Base-by-base conservation (phyloP, 1,139 yeast genomes). In the Suhomyces maxii region DNA sequence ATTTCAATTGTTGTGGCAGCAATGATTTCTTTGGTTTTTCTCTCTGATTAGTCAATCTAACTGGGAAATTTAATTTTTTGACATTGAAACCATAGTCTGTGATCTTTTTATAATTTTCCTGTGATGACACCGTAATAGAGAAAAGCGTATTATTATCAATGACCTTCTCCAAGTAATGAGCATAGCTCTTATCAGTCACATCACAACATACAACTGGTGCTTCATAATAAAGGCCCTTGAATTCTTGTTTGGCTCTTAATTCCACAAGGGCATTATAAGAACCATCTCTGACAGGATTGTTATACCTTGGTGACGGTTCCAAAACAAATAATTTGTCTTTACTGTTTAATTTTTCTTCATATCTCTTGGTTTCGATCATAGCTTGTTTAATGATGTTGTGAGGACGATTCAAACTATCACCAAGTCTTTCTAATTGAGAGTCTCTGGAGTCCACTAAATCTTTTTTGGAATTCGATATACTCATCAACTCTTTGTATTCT, bases 141-240 rank as follows among this genome's bases (percentile, higher is more conserved):
- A 79, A 65, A 41, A 82, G 65, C 8, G 85, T 76, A 46, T 74
- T 74, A 39, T 65, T 64, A 44, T 82, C 84, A 10, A 88, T 73
- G 10, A 83, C 71, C 44, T 79, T 75, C 45, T 84, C 89, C 41
- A 89, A 63, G 52, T 78, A 78, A 26, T 76, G 69, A 1, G 84
- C 87, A 57, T 76, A 77, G 6, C 58, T 59, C 12, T 64, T 64
- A 50, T 83, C 77, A 2, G 70, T 73, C 1, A 83, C 79, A 18
- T 78, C 73, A 39, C 95, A 73, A 0, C 87, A 75, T 35, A 89
- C 71, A n/a, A 84, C 69, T 0, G 97, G 95, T 2, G 96, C 95
- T 57, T 86, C 96, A 52, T 72, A 80, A 45, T 86, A 82, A 8
- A 61, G 61, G 0, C 67, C 67, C 36, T 65, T 59, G 42, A 79